Conservation (phyloP, 305 asterid species). For the Andrographis paniculata region DNA sequence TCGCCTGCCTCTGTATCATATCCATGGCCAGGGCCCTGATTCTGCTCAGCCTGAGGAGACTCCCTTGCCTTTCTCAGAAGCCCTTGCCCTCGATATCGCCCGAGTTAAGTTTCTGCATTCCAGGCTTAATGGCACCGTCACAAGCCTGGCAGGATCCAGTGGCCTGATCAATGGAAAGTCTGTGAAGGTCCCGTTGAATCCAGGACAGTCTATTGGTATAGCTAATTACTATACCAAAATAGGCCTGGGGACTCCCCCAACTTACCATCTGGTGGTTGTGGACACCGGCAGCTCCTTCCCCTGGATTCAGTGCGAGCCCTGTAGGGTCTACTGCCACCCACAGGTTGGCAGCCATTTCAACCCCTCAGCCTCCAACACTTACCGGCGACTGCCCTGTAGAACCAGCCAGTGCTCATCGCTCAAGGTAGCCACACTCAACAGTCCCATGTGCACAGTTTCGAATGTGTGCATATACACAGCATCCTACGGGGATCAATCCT, state of each 20-base stretch:
- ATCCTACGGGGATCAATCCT: slow-evolving; percentile 38
- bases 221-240: slow-evolving; percentile 41
- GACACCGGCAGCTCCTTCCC: slow-evolving; percentile 44
- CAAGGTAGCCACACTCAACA: slow-evolving; percentile 34
- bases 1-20: slow-evolving; percentile 35
- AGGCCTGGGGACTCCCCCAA: slow-evolving; percentile 47
- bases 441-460: slow-evolving; percentile 32
- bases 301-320: slow-evolving; percentile 49
- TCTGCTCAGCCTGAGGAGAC: slow-evolving; percentile 14
- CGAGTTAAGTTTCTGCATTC: slow-evolving; percentile 35
- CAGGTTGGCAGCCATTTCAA: slow-evolving; percentile 31
- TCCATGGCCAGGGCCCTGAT: slow-evolving; percentile 8
- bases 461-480: slow-evolving; percentile 35
- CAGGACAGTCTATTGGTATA: slow-evolving; percentile 30
- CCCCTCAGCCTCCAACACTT: slow-evolving; percentile 36
- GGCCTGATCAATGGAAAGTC: slow-evolving; percentile 18
- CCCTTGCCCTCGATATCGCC: slow-evolving; percentile 25
- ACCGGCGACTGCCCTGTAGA: slow-evolving; percentile 24
- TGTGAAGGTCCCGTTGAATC: slow-evolving; percentile 29
- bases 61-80: slow-evolving; percentile 20
- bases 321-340: slow-evolving; percentile 28
- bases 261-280: slow-evolving; percentile 36
- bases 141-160: background rate
- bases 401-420: slow-evolving; percentile 35
- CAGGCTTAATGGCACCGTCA: slow-evolving; percentile 17